Evolutionary conservation across 106 monocot genomes (phyloP).

Genomic region (Phalaenopsis equestris): DNA sequence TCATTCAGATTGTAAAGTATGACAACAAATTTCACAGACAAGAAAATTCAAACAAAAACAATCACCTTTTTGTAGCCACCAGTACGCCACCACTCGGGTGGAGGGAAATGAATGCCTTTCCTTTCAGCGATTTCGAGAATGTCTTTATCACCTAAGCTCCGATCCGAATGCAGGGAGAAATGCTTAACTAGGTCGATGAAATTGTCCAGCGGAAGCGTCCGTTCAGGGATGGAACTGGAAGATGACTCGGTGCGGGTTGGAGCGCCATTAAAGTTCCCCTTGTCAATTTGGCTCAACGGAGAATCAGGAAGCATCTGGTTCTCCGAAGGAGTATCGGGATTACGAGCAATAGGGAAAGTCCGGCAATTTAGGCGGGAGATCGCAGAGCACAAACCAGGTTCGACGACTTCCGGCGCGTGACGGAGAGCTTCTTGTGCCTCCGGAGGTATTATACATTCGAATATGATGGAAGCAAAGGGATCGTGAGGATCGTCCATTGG

Average conservation of each 20-base stretch:
- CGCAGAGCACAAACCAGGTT: neutral
- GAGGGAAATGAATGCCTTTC: neutral
- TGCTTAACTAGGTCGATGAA: neutral
- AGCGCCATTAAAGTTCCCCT: neutral
- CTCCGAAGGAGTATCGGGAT: neutral
- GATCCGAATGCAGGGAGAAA: neutral
- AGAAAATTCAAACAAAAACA: neutral
- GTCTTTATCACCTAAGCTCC: neutral
- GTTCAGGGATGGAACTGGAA: neutral
- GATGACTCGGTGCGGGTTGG: neutral
- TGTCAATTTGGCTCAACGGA: neutral
- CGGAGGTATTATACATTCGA: neutral
- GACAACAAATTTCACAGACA: neutral
- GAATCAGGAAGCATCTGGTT: neutral
- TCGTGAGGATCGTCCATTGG: neutral
- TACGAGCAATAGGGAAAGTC: neutral
- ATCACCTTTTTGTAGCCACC: slow-evolving; percentile 1
- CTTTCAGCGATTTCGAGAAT: slow-evolving; percentile 3
- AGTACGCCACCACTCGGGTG: neutral
- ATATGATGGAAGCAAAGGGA: neutral
- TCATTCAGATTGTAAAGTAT: neutral
- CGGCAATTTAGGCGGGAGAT: neutral
- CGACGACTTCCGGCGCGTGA: neutral
- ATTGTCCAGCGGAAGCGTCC: neutral
- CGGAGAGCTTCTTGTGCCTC: neutral